phyloP scores from a whole-genome alignment of 306 rosid genomes.

The Malus domestica region DNA sequence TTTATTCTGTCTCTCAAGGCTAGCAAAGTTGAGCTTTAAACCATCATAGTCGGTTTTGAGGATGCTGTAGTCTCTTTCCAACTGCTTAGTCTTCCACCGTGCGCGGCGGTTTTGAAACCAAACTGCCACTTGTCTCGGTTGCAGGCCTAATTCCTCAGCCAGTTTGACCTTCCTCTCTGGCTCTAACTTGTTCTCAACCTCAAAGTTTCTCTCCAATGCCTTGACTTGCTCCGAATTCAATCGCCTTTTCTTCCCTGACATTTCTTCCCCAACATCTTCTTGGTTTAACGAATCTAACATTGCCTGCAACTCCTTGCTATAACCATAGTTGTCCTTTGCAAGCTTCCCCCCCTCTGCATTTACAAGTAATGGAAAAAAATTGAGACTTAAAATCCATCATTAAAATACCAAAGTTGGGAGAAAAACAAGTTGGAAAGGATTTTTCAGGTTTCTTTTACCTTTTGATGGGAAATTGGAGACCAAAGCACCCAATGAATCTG shows the following conservation, averaged over 20 bases:
- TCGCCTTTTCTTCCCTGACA: constrained; percentile 50
- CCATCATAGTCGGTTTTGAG: constrained; percentile 53
- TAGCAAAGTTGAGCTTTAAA: constrained; percentile 36
- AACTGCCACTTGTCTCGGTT: constrained; percentile 71
- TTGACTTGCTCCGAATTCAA: constrained; percentile 52
- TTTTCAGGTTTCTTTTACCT: constrained; percentile 30
- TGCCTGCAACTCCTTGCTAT: constrained; percentile 66
- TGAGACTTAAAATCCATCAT: neutral
- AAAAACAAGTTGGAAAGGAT: neutral
- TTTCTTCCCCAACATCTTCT: constrained; percentile 52
- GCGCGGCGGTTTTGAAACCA: constrained; percentile 93
- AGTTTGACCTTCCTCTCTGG: constrained; percentile 62
- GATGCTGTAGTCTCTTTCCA: constrained; percentile 56
- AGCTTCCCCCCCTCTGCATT: constrained; percentile 26
- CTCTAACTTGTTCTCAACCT: constrained; percentile 63
- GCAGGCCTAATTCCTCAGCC: constrained; percentile 57
- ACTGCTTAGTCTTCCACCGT: constrained; percentile 67
- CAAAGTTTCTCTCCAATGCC: constrained; percentile 63
- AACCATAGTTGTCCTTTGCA: constrained; percentile 18
- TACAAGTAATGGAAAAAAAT: neutral
- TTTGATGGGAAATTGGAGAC: constrained; percentile 39
- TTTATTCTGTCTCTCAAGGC: constrained; percentile 45
- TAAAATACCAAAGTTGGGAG: neutral
- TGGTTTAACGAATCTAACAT: constrained; percentile 59
- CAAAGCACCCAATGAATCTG: constrained; percentile 32